A percentile compares a stretch with the other conserved stretches of the same genome.
These are phyloP conservation scores for Chiua virens DNA, from an alignment of 768 basidiomycete genomes.

Conservation along the genomic window DNA sequence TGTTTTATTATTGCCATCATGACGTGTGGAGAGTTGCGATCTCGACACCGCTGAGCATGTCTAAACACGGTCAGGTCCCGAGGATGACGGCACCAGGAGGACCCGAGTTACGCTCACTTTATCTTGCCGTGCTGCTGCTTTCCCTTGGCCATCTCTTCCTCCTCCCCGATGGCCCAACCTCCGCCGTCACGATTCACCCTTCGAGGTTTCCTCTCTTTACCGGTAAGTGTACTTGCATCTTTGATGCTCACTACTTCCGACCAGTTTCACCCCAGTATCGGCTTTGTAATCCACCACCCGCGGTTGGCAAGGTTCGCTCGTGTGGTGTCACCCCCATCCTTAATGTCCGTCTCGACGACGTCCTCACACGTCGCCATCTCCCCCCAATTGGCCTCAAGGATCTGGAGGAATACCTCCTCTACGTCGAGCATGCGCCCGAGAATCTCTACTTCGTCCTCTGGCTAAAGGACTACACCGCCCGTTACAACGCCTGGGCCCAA, in stretches of 20 bases:
- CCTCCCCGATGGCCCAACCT: constrained; percentile 23
- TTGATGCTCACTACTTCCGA: not conserved
- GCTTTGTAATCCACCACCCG: constrained; percentile 67
- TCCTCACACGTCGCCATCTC: constrained; percentile 73
- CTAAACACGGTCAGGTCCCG: constrained; percentile 1
- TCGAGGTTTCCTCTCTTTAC: constrained; percentile 37
- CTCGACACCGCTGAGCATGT: constrained; percentile 9
- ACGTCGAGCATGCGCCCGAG: constrained; percentile 73
- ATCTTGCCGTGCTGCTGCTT: not conserved
- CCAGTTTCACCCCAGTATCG: constrained; percentile 33
- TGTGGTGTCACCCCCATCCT: constrained; percentile 68
- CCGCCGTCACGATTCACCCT: constrained; percentile 33
- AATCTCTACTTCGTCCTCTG: constrained; percentile 86
- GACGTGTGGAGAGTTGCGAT: constrained; percentile 11
- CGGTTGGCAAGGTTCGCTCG: constrained; percentile 67
- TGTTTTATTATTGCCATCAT: not conserved
- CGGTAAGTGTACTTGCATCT: constrained; percentile 27
- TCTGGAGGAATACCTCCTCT: constrained; percentile 79
- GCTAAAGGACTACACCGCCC: constrained; percentile 68
- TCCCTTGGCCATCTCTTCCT: not conserved
- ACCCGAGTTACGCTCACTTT: constrained; percentile 10
- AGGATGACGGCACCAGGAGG: constrained; percentile 13
- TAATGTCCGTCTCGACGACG: constrained; percentile 68
- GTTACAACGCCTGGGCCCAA: constrained; percentile 43
- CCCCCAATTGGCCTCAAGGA: constrained; percentile 79